phyloP scores from a whole-genome alignment of 2,329 filamentous ascomycete genomes.

The Leptosphaerulina australis region DNA sequence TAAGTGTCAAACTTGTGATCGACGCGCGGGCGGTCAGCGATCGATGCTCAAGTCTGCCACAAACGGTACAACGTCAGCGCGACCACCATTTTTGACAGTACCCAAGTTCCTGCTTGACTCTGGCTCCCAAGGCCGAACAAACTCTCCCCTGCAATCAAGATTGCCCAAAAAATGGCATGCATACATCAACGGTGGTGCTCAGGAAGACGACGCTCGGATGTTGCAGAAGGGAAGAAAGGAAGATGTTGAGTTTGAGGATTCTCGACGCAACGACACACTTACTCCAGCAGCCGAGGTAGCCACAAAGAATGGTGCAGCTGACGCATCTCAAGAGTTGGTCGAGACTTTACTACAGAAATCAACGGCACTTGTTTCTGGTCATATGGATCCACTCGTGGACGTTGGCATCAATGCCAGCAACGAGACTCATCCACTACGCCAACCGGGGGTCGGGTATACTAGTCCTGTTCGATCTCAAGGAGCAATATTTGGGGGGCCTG shows the following conservation, averaged over 20 bases:
- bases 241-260: constrained; percentile 18
- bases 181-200: constrained; percentile 28
- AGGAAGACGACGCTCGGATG: constrained; percentile 29
- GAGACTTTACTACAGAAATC: constrained; percentile 21
- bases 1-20: constrained; percentile 37
- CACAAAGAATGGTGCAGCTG: neutral
- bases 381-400: constrained; percentile 29
- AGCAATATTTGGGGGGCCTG: neutral
- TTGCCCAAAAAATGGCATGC: constrained; percentile 19
- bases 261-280: constrained; percentile 5
- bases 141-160: neutral
- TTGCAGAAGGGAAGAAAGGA: constrained; percentile 21
- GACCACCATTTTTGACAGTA: constrained; percentile 1
- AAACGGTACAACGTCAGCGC: constrained; percentile 2
- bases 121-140: constrained; percentile 6
- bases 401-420: constrained; percentile 14
- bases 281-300: neutral
- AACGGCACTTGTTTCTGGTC: constrained; percentile 15
- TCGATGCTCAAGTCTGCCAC: constrained; percentile 32
- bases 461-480: constrained; percentile 1
- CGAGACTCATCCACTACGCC: neutral
- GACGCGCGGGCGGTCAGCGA: constrained; percentile 29
- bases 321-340: constrained; percentile 20
- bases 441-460: constrained; percentile 4
- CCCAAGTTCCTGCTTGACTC: constrained; percentile 9